Conservation (phyloP, 140 eudicot species). For the Flaveria floridana region DNA sequence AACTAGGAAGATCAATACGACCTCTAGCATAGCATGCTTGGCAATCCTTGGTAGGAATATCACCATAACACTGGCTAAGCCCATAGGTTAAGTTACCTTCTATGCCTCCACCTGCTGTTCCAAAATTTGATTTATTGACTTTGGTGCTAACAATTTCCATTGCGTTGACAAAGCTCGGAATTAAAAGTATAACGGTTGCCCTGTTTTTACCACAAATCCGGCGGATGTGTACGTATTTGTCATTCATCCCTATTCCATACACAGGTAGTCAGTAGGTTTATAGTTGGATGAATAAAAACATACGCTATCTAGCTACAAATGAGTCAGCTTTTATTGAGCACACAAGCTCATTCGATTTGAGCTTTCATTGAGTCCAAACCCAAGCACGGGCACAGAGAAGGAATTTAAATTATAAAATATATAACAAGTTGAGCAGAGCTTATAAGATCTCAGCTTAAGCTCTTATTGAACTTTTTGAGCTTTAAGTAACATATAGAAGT, state of each 20-base stretch:
- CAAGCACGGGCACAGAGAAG: no score
- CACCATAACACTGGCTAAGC: slow-evolving; percentile 61
- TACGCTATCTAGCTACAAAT: background rate
- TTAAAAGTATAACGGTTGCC: slow-evolving; percentile 32
- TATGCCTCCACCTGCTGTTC: slow-evolving; percentile 28
- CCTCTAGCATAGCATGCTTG: slow-evolving; percentile 52
- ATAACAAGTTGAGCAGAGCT: no score
- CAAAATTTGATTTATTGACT: slow-evolving; percentile 38
- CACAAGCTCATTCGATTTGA: no score
- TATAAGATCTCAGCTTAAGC: no score
- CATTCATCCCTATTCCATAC: slow-evolving; percentile 41
- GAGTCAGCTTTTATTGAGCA: no score
- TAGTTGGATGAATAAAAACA: slow-evolving; percentile 11
- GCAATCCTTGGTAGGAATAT: slow-evolving; percentile 55
- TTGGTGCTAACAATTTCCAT: slow-evolving; percentile 46
- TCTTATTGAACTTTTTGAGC: no score
- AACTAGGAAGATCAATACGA: slow-evolving; percentile 48
- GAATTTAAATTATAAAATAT: no score
- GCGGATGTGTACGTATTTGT: slow-evolving; percentile 37
- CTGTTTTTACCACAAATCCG: slow-evolving; percentile 27
- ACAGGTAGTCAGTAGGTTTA: background rate
- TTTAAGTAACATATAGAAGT: no score
- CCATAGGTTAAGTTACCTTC: slow-evolving; percentile 32
- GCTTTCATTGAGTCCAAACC: no score
- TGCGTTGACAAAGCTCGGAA: slow-evolving; percentile 27